phyloP scores from a whole-genome alignment of 495 filamentous ascomycete genomes.

The Talaromyces nanjingensis region DNA sequence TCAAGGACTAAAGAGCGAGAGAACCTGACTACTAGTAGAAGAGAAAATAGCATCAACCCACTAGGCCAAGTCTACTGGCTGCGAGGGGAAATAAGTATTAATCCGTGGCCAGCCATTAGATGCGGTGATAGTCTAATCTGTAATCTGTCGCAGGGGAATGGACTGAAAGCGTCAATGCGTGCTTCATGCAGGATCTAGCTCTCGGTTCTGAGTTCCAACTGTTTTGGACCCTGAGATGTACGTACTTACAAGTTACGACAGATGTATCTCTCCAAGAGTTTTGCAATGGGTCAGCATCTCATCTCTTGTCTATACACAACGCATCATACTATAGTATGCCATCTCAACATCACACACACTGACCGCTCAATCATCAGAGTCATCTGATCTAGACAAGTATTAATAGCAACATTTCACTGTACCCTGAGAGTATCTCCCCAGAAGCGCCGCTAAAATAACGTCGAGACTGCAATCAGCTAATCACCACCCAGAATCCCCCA shows the following conservation, averaged over 20 bases:
- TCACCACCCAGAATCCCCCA: neutral
- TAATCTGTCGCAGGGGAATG: neutral
- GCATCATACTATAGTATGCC: too few relatives aligned
- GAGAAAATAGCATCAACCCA: neutral
- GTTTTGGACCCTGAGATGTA: neutral
- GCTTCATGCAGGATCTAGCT: constrained; percentile 1
- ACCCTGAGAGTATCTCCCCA: neutral
- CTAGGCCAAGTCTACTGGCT: neutral
- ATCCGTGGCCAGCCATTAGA: neutral
- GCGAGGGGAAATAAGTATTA: neutral
- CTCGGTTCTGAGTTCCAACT: too few relatives aligned
- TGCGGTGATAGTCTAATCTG: neutral
- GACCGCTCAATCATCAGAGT: neutral
- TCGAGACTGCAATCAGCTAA: neutral
- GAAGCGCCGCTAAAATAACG: neutral
- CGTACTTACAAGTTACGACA: too few relatives aligned
- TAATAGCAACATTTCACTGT: neutral
- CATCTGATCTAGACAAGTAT: neutral
- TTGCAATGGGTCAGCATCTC: neutral
- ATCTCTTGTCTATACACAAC: neutral
- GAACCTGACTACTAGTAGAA: neutral
- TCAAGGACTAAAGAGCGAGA: neutral
- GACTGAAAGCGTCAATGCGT: neutral
- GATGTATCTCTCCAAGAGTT: neutral
- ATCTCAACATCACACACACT: neutral